These are phyloP conservation scores for Aspergillus egyptiacus DNA, from an alignment of 495 filamentous ascomycete genomes.

Conservation along the genomic window DNA sequence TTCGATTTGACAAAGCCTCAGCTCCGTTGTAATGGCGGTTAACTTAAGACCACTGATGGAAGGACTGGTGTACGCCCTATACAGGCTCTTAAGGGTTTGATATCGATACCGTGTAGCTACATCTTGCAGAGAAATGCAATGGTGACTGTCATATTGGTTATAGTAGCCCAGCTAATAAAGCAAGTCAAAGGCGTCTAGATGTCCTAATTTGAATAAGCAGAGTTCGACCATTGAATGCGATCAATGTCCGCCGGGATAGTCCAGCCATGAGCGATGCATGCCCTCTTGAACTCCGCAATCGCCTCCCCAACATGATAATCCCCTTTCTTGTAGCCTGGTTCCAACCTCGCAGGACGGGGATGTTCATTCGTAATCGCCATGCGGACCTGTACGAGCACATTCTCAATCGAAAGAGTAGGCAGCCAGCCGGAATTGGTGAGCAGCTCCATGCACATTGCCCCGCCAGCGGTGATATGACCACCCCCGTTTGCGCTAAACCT, in stretches of 20 bases:
- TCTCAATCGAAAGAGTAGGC: conserved; percentile 66
- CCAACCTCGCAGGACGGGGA: conserved; percentile 66
- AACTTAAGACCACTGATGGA: no score
- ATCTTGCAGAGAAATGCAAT: no score
- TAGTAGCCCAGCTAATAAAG: no score
- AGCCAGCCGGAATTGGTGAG: conserved; percentile 82
- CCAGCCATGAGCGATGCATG: conserved; percentile 60
- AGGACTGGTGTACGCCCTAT: no score
- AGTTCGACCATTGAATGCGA: conserved; percentile 19
- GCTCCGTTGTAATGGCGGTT: no score
- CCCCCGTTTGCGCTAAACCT: conserved; percentile 67
- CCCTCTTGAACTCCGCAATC: conserved; percentile 63
- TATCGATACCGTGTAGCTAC: no score
- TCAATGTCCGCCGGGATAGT: conserved; percentile 27
- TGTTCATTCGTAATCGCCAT: conserved; percentile 66
- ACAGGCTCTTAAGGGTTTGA: no score
- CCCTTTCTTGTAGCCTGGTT: neutral
- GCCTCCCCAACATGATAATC: conserved; percentile 70
- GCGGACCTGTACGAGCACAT: conserved; percentile 74
- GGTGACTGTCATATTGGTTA: no score
- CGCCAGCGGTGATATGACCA: conserved; percentile 83
- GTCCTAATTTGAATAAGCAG: no score
- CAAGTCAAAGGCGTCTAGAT: no score
- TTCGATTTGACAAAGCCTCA: no score
- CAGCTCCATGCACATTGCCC: conserved; percentile 88